A percentile compares a stretch with the other conserved stretches of the same genome.
Conservation (phyloP, 257 asterid genomes). For the Ilex aquifolium region DNA sequence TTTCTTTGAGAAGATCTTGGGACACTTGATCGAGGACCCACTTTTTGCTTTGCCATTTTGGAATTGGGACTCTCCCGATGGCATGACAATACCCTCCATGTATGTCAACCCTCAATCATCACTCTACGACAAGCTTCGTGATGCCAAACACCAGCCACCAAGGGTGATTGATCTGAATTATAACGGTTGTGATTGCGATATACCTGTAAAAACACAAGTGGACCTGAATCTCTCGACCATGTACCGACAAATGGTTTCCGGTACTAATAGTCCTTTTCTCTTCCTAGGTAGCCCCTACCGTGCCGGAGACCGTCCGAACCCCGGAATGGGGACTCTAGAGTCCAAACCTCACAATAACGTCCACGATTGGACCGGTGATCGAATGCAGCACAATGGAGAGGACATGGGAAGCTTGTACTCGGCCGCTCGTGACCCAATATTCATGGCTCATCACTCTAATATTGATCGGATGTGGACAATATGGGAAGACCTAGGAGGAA, state of each 20-base stretch:
- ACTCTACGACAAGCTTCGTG: slow-evolving; percentile 20
- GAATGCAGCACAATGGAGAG: slow-evolving; percentile 18
- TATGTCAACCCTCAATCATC: slow-evolving; percentile 12
- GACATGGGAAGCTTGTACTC: slow-evolving; percentile 42
- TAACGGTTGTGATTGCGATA: neutral
- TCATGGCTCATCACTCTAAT: slow-evolving; percentile 36
- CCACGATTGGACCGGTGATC: slow-evolving; percentile 38
- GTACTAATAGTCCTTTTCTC: slow-evolving; percentile 14
- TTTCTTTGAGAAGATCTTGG: neutral
- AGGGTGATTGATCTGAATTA: slow-evolving; percentile 26
- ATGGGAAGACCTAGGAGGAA: slow-evolving; percentile 29
- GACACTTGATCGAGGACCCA: neutral
- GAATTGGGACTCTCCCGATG: slow-evolving; percentile 45
- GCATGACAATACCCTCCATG: slow-evolving; percentile 22
- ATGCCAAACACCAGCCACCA: slow-evolving; percentile 30
- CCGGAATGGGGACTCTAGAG: slow-evolving; percentile 38
- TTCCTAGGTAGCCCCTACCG: slow-evolving; percentile 33
- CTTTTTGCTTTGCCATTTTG: slow-evolving; percentile 8
- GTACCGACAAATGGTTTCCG: slow-evolving; percentile 39
- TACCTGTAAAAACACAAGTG: slow-evolving; percentile 17
- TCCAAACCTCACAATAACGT: slow-evolving; percentile 31
- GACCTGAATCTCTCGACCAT: slow-evolving; percentile 23
- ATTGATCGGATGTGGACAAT: slow-evolving; percentile 44
- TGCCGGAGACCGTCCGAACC: slow-evolving; percentile 24
- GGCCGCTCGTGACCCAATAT: slow-evolving; percentile 19